Evolutionary conservation across 2,329 filamentous ascomycete species (phyloP), one percentile per base, ranked within the genome.

Genomic region (Lecanicillium sp.): DNA sequence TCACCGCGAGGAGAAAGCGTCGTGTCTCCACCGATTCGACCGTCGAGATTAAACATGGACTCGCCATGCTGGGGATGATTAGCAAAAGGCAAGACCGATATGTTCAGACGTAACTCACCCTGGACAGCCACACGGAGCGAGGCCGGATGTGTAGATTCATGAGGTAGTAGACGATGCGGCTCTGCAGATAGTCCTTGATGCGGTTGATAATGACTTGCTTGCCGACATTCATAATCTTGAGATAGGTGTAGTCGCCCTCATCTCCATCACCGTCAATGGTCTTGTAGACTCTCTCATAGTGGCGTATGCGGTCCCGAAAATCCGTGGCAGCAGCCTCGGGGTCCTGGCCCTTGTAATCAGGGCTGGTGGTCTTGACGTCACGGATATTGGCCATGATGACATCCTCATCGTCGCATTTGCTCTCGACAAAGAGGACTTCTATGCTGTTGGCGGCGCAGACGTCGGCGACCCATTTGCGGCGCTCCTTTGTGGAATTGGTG

Each of bases 71-170:
- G 28, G 4, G 18, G 5, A 25, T 4, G 11, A 17, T 34, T 22
- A 53, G 17, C 13, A 18, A 17, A 29, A 22, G 19, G 37, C 2
- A 42, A 36, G 15, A 17, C 5, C 10, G 20, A 22, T 12, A 39
- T 27, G 8, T 29, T 36, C 39, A 32, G 18, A 14, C 20, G 28
- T 19, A 34, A 73, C 81, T 63, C 69, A 90, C 86, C 47, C 92
- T 74, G 49, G 92, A 97, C 37, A 98, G 68, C 92, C 92, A 98
- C 49, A 98, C 94, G 4, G 88, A 94, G 41, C 92, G 79, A 14
- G 90, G 90, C 47, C 90, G 90, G 60, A 98, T 98, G 65, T 98
- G 92, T 29, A 98, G 72, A 59, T 97, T 98, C 81, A 97, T 96
- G 42, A 97, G 78, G 59, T 96, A 98, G 64, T 98, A 98, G 33